A percentile compares a stretch with the other conserved stretches of the same genome.
These are phyloP conservation scores for Alternaria longipes DNA, from an alignment of 2,329 filamentous ascomycete genomes.

Conservation along the genomic window DNA sequence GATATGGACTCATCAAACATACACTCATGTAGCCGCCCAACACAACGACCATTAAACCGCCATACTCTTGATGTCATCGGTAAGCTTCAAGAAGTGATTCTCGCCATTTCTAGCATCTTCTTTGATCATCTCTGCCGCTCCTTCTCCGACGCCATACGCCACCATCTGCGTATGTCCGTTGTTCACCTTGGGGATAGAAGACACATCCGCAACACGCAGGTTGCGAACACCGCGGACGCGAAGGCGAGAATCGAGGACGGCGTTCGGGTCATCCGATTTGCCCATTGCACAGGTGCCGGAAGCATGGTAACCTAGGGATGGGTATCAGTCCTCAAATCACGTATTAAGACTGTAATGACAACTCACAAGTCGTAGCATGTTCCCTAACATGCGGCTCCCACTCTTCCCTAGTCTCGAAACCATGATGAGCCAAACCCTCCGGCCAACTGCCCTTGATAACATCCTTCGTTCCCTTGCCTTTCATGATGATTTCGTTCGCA, in stretches of 20 bases:
- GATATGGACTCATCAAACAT: not conserved
- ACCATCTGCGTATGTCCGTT: constrained; percentile 50
- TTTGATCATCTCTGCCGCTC: constrained; percentile 45
- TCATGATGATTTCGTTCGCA: constrained; percentile 68
- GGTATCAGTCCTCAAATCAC: not conserved
- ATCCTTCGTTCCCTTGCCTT: constrained; percentile 66
- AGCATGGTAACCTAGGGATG: constrained; percentile 57
- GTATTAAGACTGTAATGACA: not conserved
- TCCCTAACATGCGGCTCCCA: constrained; percentile 67
- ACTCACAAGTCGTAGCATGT: constrained; percentile 67
- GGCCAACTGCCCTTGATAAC: constrained; percentile 71
- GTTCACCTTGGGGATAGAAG: constrained; percentile 37
- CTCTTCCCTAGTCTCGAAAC: constrained; percentile 63
- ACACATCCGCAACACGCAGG: constrained; percentile 42
- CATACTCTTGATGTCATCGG: constrained; percentile 4
- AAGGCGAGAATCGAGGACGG: constrained; percentile 51
- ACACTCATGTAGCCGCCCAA: not conserved
- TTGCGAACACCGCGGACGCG: constrained; percentile 36
- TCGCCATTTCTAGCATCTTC: constrained; percentile 28
- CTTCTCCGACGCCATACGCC: constrained; percentile 47
- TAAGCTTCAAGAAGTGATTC: constrained; percentile 18
- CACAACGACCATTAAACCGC: not conserved
- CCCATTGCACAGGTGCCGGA: constrained; percentile 69
- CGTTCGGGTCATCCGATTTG: constrained; percentile 36
- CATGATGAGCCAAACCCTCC: constrained; percentile 60